Evolutionary conservation across 2,329 filamentous ascomycete genomes (phyloP).

Genomic region (Monilinia fructigena): DNA sequence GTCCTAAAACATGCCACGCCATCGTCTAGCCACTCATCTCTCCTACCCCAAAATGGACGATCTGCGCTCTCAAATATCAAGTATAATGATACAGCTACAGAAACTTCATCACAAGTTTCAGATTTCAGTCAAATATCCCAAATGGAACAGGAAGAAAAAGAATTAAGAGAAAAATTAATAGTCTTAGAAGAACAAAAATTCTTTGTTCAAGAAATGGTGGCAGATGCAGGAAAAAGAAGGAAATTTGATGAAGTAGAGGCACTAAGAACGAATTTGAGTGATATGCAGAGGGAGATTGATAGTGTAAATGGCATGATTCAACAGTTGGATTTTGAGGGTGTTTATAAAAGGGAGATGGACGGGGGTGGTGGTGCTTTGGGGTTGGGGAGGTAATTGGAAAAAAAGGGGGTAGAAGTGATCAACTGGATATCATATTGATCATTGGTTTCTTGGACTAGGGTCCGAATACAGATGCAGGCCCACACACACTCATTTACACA

Average conservation of each 20-base stretch:
- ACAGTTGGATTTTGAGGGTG: constrained; percentile 49
- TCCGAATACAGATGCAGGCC: neutral
- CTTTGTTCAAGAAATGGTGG: constrained; percentile 69
- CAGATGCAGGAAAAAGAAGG: constrained; percentile 63
- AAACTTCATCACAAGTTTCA: constrained; percentile 51
- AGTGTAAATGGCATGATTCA: constrained; percentile 57
- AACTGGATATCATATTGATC: neutral
- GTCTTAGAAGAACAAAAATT: constrained; percentile 73
- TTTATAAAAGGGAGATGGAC: constrained; percentile 33
- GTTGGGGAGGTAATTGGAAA: constrained; percentile 20
- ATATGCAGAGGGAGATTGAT: constrained; percentile 65
- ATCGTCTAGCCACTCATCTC: constrained; percentile 41
- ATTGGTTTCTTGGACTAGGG: neutral
- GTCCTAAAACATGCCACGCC: constrained; percentile 62
- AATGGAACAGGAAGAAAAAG: constrained; percentile 67
- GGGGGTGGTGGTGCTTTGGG: constrained; percentile 21
- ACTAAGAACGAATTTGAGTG: constrained; percentile 62
- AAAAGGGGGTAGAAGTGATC: neutral
- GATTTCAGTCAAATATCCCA: constrained; percentile 60
- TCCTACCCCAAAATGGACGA: constrained; percentile 30
- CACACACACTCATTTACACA: neutral
- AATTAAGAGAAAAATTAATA: constrained; percentile 64
- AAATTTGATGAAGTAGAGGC: constrained; percentile 69
- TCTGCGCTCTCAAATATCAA: constrained; percentile 58
- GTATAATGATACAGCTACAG: constrained; percentile 49